Base-by-base conservation (phyloP, 352 stramenopile genomes). In the Phytophthora macrochlamydospora region DNA sequence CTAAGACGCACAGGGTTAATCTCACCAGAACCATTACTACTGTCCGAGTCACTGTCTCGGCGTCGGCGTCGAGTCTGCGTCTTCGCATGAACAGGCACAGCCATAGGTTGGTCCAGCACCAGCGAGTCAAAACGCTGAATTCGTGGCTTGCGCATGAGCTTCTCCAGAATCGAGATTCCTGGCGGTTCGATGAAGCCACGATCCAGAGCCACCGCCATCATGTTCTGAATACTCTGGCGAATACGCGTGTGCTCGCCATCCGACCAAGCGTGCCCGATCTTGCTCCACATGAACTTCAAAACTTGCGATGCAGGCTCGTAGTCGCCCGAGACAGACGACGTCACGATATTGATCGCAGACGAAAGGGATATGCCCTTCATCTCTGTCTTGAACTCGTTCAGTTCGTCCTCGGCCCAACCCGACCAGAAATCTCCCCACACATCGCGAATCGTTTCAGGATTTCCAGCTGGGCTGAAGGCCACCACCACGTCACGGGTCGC, bases 361-460 rank as follows among this genome's bases (percentile, higher is more conserved):
- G 81, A 76, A 29, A 95, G 62, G 30, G 83, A 90, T 51, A 95
- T 78, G 9, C 83, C 81, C 61, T 83, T 87, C 76, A 95, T 84
- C 65, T 93, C 81, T 24, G 82, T 76, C 63, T 91, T 91, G 63
- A 95, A 89, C 50, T 95, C 87, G 8, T 74, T 61, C 40, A 95
- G 79, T 62, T 95, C 85, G 28, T 93, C 76, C 65, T 95, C 87
- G 13, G 87, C 87, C 87, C 87, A 95, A 31, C 87, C 87, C 4
- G 82, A 91, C 87, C 87, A 95, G 44, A 95, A 93, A 61, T 95
- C 87, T 42, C 85, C 86, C 87, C 87, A 94, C 2, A 95, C 69
- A 52, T 89, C 81, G 54, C 85, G 82, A 48, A 95, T 93, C 38
- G 87, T 95, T 70, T 95, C 83, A 2, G 87, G 79, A 1, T 71